These are phyloP conservation scores for Mycena alexandri DNA, from an alignment of 768 basidiomycete species.

Conservation along the genomic window DNA sequence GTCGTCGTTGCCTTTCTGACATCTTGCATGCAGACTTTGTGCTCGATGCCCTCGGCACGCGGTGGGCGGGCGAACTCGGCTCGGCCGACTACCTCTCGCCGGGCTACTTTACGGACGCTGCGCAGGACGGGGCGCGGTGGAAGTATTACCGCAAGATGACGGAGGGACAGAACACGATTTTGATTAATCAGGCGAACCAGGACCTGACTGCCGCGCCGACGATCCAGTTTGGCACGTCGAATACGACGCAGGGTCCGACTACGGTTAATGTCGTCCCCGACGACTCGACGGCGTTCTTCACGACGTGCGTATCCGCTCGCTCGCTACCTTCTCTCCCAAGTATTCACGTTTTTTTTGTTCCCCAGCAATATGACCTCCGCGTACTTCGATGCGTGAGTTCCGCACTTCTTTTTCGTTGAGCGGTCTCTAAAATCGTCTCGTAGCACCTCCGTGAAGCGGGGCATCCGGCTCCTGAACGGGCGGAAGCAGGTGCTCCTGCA, in stretches of 20 bases:
- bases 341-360: background rate
- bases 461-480: conserved; percentile 84
- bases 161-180: conserved; percentile 95
- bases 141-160: conserved; percentile 96
- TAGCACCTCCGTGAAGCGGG: conserved; percentile 86
- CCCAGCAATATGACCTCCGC: conserved; percentile 75
- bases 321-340: background rate
- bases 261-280: conserved; percentile 75
- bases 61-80: conserved; percentile 97
- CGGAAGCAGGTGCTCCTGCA: conserved; percentile 92
- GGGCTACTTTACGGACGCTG: conserved; percentile 83
- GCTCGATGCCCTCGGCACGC: conserved; percentile 90
- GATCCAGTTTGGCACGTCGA: conserved; percentile 63
- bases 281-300: conserved; percentile 74
- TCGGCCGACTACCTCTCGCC: conserved; percentile 83
- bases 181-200: conserved; percentile 85
- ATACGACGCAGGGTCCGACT: conserved; percentile 84
- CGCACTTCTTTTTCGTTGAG: conserved; percentile 6
- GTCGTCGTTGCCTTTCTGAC: too few species aligned
- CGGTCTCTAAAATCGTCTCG: background rate
- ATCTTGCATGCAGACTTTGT: conserved; percentile 75
- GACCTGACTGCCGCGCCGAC: conserved; percentile 76
- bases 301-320: conserved; percentile 47
- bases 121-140: conserved; percentile 82
- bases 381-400: conserved; percentile 77